Conservation (phyloP, 305 asterid genomes). For the Fraxinus baroniana region DNA sequence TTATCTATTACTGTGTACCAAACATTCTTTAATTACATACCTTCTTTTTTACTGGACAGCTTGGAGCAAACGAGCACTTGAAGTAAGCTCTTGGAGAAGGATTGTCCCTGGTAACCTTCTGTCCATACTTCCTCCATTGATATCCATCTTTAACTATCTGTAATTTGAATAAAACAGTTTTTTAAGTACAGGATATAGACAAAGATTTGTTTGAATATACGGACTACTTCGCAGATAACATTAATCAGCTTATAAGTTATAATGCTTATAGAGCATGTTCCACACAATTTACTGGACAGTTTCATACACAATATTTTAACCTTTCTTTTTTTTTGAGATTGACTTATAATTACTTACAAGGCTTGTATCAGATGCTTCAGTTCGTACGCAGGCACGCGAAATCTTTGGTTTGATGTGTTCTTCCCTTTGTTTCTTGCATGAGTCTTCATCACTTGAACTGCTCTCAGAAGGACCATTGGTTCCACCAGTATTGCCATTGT, state of each 20-base stretch:
- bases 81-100: conserved; percentile 85
- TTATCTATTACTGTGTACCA: background rate
- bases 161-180: background rate
- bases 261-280: background rate
- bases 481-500: conserved; percentile 6
- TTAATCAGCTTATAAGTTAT: background rate
- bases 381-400: conserved; percentile 46
- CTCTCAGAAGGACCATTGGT: conserved; percentile 51
- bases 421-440: conserved; percentile 57
- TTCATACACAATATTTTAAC: background rate
- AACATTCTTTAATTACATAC: conserved; percentile 26
- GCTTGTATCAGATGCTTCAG: conserved; percentile 79
- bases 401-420: conserved; percentile 63
- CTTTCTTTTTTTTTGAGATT: background rate
- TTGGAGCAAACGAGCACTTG: conserved; percentile 78
- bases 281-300: background rate
- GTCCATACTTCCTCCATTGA: conserved; percentile 82
- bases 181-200: conserved; percentile 9
- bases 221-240: background rate
- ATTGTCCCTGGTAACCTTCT: conserved; percentile 74
- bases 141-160: conserved; percentile 82
- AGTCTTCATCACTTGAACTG: conserved; percentile 78
- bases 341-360: conserved; percentile 54
- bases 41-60: conserved; percentile 75
- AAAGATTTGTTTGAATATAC: background rate